Base-by-base conservation (phyloP, 1,284 basidiomycete genomes). In the Golubevia pallescens region DNA sequence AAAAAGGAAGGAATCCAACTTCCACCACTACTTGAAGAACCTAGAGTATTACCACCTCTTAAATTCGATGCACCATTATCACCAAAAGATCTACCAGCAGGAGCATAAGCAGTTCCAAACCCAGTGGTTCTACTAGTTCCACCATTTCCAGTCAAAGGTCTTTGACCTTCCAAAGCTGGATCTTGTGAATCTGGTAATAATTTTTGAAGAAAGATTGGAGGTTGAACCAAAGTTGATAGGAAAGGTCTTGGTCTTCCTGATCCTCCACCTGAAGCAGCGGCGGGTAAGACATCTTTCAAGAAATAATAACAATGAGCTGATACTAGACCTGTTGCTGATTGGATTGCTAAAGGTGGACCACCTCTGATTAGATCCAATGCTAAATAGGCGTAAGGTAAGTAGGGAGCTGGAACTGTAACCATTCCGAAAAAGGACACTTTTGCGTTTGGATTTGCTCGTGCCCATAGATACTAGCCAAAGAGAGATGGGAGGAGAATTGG, bases 311-410 rank as follows among this genome's bases (percentile, higher is more conserved):
- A 84, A 78, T 94, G 92, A 0, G 92, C 93, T 0, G 91, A 88
- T 52, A 93, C 87, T 20, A 92, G 88, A 1, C 93, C 93, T 0
- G 91, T 91, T 32, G 92, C 81, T 58, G 89, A 87, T 62, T 87
- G 80, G 1, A 90, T 89, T 2, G 90, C 92, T 2, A 88, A 88
- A 0, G 65, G 51, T 0, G 90, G 90, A 2, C 93, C 93, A 10
- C 87, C 90, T 68, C 88, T 88, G 73, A 94, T 80, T 52, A 92
- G 80, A 84, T 94, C 93, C 75, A 95, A 86, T 48, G 77, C 89
- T 61, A 95, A 88, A 75, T 94, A 88, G 53, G 90, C 88, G 78
- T 91, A 93, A 0, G 94, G 93, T 69, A 92, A 89, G 84, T 92
- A 95, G 66, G 87, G 86, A 67, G 92, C 86, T 0, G 92, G 92